phyloP scores from a whole-genome alignment of 768 basidiomycete species.

The Cantharellus anzutake region DNA sequence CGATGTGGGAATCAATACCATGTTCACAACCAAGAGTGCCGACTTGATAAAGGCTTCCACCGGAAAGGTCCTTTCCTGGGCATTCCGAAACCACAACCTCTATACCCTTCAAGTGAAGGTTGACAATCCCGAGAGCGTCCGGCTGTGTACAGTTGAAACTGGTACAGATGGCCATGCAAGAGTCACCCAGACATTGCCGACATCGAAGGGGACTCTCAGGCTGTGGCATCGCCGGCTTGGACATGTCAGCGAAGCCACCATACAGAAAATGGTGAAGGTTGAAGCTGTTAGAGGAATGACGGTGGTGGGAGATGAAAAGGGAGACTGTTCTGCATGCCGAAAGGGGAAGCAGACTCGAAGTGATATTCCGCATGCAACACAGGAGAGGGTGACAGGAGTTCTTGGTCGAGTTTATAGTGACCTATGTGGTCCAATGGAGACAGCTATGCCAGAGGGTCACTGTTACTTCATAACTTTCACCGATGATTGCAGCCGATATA shows the following conservation, averaged over 20 bases:
- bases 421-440: conserved; percentile 2
- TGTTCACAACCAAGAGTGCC: background rate
- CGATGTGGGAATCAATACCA: background rate
- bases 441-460: background rate
- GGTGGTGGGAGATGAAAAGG: background rate
- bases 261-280: background rate
- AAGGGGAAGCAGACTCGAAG: conserved; percentile 3
- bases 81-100: background rate
- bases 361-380: conserved; percentile 1
- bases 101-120: background rate
- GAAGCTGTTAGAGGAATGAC: background rate
- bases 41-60: background rate
- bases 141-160: background rate
- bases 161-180: background rate
- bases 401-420: conserved; percentile 6
- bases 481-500: background rate
- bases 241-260: background rate
- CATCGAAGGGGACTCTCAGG: background rate
- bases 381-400: background rate
- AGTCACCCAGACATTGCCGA: background rate
- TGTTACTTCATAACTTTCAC: conserved; percentile 7
- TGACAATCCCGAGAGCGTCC: background rate
- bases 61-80: background rate
- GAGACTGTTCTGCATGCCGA: conserved; percentile 3
- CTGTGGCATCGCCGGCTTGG: conserved; percentile 3